These are phyloP conservation scores for Bretschneidera sinensis DNA, from an alignment of 345 rosid genomes.

Conservation along the genomic window DNA sequence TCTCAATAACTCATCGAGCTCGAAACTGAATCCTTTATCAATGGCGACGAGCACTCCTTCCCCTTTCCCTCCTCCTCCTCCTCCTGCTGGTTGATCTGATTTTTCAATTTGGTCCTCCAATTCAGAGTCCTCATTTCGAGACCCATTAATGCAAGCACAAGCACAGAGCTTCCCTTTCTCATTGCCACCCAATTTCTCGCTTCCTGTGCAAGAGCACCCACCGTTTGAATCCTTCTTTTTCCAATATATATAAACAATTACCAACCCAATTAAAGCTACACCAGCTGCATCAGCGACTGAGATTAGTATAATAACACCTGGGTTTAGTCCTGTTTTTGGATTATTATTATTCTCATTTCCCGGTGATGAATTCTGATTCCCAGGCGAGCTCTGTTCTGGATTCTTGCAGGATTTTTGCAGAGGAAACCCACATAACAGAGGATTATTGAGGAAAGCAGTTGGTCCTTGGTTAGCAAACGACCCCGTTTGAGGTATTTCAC, in stretches of 20 bases:
- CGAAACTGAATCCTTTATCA: conserved; percentile 86
- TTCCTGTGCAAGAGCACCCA: conserved; percentile 81
- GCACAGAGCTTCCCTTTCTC: conserved; percentile 32
- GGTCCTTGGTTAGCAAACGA: conserved; percentile 96
- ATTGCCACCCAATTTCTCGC: conserved; percentile 46
- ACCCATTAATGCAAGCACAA: conserved; percentile 27
- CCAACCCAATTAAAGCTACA: conserved; percentile 70
- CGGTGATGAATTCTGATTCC: conserved; percentile 27
- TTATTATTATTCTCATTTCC: conserved; percentile 22
- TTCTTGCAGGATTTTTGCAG: conserved; percentile 70
- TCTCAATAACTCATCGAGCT: conserved; percentile 86
- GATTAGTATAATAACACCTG: conserved; percentile 66
- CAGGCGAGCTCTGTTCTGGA: conserved; percentile 27
- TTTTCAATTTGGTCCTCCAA: conserved; percentile 53
- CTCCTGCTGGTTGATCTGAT: too few relatives aligned
- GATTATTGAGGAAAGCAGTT: conserved; percentile 84
- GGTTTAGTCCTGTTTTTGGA: conserved; percentile 45
- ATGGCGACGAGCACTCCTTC: conserved; percentile 89
- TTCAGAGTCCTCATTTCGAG: conserved; percentile 54
- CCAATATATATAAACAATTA: conserved; percentile 81
- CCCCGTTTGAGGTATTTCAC: conserved; percentile 88
- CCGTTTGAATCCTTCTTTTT: conserved; percentile 71
- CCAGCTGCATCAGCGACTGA: conserved; percentile 77
- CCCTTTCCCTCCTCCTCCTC: conserved; percentile 24
- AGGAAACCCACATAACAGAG: conserved; percentile 84